Percentiles rank a stretch among this genome's conserved stretches.
Conservation (phyloP, 176 grass and related monocot genomes). For the Coix lacrymajobi region DNA sequence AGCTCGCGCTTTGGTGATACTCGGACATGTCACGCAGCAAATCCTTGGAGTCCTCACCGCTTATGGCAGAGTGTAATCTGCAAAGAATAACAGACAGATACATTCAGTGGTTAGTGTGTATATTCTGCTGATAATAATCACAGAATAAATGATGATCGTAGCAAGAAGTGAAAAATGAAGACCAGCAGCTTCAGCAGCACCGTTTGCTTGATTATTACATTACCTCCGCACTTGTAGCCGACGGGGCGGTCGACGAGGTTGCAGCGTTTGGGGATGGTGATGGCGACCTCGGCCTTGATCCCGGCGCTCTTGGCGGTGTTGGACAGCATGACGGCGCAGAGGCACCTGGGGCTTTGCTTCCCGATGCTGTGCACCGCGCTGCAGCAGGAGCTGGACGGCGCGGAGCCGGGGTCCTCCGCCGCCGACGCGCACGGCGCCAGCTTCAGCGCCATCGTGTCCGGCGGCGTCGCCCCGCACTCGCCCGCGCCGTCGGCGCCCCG, state of each 20-base stretch:
- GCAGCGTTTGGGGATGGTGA: constrained; percentile 75
- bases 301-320: constrained; percentile 51
- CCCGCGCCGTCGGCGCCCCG: constrained; percentile 27
- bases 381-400: constrained; percentile 46
- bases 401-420: constrained; percentile 38
- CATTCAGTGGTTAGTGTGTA: too few relatives aligned
- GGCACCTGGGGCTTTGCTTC: constrained; percentile 57
- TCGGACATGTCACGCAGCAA: neutral
- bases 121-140: neutral
- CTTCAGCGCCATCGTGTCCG: constrained; percentile 54
- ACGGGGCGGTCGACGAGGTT: constrained; percentile 57
- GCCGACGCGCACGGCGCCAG: constrained; percentile 60
- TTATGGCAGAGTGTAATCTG: constrained; percentile 43
- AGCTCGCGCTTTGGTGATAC: neutral
- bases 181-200: too few relatives aligned
- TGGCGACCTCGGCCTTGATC: constrained; percentile 56
- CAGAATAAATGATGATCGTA: neutral
- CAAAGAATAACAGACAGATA: neutral
- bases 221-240: constrained; percentile 76
- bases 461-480: constrained; percentile 53
- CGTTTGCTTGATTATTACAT: too few relatives aligned
- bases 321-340: constrained; percentile 75
- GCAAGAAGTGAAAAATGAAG: neutral
- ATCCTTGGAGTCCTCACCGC: neutral
- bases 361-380: constrained; percentile 48